Base-by-base conservation (phyloP, 495 filamentous ascomycete genomes). In the Penicillium coffeae region DNA sequence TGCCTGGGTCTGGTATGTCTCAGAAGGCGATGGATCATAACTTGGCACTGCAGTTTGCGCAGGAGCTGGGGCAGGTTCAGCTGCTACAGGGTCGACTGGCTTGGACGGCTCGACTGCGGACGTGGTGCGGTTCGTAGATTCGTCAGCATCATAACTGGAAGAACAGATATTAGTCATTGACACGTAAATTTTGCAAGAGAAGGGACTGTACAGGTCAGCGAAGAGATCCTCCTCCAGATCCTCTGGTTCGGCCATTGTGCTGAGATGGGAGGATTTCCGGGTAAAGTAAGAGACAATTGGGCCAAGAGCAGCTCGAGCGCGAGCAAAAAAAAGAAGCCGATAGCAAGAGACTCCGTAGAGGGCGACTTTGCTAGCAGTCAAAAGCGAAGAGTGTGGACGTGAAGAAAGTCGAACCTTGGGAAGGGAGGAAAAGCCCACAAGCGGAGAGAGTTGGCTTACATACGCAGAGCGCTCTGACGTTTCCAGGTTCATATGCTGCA, bases 191-290 rank as follows among this genome's bases (percentile, higher is more conserved):
- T n/a, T 42, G 38, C 4, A 39, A 15, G 12, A 40, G 30, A 1
- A 7, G 7, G 40, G 30, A 20, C 22, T 43, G 18, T 78, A 97
- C 93, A 98, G 82, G 74, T 98, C 93, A 54, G 90, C 93, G 66
- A 98, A 98, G 61, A 98, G 86, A 79, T 98, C 93, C 60, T 97
- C 94, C 43, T 97, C 94, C 54, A 91, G 84, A 51, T 91, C 90
- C 65, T 94, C 90, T 40, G 82, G 80, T 65, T 95, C 90, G 19
- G 89, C 81, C 90, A 95, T 95, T 47, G 32, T 62, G 52, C 56
- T 46, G 16, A 44, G 15, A 21, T 8, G 16, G 9, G 32, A 27
- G 12, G 7, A 15, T 14, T 14, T 36, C 3, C 4, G n/a, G 21
- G 30, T 10, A n/a, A 4, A 21, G 42, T 9, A 49, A 48, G 6